phyloP scores from a whole-genome alignment of 306 rosid species.

The Pterocarpus macrocarpus region DNA sequence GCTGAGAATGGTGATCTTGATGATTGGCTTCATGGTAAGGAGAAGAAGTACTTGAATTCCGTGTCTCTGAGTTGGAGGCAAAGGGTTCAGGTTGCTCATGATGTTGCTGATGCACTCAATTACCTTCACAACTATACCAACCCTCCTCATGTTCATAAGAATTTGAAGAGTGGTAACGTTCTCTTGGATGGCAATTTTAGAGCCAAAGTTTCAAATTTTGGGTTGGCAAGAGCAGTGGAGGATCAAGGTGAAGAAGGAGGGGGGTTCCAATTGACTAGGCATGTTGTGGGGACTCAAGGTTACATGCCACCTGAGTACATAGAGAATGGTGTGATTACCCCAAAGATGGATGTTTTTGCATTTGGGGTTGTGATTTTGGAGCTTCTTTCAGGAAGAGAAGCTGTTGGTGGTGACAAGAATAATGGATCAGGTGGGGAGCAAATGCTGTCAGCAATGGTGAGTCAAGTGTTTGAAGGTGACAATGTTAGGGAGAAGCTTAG shows the following conservation, averaged over 20 bases:
- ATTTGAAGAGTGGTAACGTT: constrained; percentile 69
- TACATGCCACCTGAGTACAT: constrained; percentile 84
- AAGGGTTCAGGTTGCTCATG: constrained; percentile 78
- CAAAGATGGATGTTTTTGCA: constrained; percentile 79
- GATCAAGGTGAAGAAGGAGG: constrained; percentile 38
- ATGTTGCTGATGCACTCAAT: constrained; percentile 72
- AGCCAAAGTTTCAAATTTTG: constrained; percentile 73
- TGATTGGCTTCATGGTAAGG: constrained; percentile 57
- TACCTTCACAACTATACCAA: constrained; percentile 73
- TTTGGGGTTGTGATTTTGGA: constrained; percentile 78
- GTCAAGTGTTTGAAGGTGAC: constrained; percentile 65
- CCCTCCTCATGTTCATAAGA: constrained; percentile 75
- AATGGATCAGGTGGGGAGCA: constrained; percentile 30
- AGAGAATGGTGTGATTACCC: constrained; percentile 71
- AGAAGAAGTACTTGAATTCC: constrained; percentile 19
- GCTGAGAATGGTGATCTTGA: constrained; percentile 67
- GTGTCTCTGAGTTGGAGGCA: constrained; percentile 63
- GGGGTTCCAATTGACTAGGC: constrained; percentile 70
- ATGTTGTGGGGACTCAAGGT: constrained; percentile 83
- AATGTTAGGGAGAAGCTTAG: constrained; percentile 62
- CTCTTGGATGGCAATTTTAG: constrained; percentile 67
- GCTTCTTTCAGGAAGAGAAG: constrained; percentile 75
- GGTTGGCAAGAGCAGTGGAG: constrained; percentile 65
- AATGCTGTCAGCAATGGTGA: constrained; percentile 46
- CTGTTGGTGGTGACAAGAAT: constrained; percentile 34